These are phyloP conservation scores for Fusarium sterilihyphosum DNA, from an alignment of 2,329 filamentous ascomycete species.

Conservation along the genomic window DNA sequence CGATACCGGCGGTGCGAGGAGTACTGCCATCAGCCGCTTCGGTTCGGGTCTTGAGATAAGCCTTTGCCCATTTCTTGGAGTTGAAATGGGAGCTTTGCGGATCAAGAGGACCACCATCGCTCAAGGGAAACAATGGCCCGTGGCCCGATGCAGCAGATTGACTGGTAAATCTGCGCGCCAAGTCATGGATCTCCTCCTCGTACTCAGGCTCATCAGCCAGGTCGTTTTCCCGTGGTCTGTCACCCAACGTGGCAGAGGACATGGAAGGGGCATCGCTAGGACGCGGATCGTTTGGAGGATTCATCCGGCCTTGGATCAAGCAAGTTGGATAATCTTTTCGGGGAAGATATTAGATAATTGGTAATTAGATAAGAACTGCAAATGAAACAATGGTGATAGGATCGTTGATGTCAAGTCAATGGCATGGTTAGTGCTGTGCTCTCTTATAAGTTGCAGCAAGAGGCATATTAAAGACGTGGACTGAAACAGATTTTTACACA, in stretches of 20 bases:
- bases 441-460: not conserved
- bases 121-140: slow-evolving; percentile 32
- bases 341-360: accelerated
- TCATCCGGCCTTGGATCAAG: not conserved
- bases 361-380: no score
- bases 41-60: slow-evolving; percentile 42
- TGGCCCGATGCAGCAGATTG: slow-evolving; percentile 14
- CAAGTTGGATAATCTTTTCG: accelerated
- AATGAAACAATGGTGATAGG: not conserved
- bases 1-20: slow-evolving; percentile 69
- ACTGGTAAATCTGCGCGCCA: slow-evolving; percentile 24
- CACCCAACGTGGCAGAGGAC: not conserved
- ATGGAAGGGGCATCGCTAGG: not conserved
- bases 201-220: not conserved
- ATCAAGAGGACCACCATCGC: slow-evolving; percentile 44
- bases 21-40: slow-evolving; percentile 54
- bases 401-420: not conserved
- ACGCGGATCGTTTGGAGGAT: not conserved
- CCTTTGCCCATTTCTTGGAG: slow-evolving; percentile 55
- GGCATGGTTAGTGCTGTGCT: no score
- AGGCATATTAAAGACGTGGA: not conserved
- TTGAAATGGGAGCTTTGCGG: slow-evolving; percentile 54
- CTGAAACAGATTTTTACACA: not conserved
- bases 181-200: slow-evolving; percentile 6
- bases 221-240: not conserved